Evolutionary conservation across 345 rosid species (phyloP).

Genomic region (Kandelia obovata): DNA sequence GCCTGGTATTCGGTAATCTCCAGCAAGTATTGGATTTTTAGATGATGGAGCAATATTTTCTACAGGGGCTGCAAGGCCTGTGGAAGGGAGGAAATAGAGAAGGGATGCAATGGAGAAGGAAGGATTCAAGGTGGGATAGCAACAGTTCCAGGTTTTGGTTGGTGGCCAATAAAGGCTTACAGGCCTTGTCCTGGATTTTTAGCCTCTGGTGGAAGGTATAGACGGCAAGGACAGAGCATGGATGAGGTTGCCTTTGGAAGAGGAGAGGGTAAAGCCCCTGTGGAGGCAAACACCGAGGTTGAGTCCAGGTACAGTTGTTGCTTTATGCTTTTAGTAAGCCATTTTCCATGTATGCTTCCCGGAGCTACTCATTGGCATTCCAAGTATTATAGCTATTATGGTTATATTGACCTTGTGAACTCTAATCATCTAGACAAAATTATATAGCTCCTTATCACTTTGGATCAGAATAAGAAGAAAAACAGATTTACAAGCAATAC

Average conservation of each 20-base stretch:
- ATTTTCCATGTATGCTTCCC: not conserved
- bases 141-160: slow-evolving; percentile 88
- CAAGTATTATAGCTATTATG: not conserved
- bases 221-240: slow-evolving; percentile 83
- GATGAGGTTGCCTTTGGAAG: slow-evolving; percentile 82
- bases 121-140: slow-evolving; percentile 98
- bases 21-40: not conserved
- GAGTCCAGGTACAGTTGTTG: slow-evolving; percentile 32
- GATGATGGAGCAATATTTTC: not conserved
- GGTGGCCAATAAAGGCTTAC: slow-evolving; percentile 99
- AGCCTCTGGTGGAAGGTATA: slow-evolving; percentile 80
- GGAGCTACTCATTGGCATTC: not conserved
- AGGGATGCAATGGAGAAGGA: slow-evolving; percentile 89
- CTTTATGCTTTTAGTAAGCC: not conserved
- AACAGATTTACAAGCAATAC: too few relatives aligned
- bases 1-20: not conserved
- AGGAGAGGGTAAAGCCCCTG: slow-evolving; percentile 20
- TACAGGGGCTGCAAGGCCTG: slow-evolving; percentile 76
- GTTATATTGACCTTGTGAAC: too few relatives aligned
- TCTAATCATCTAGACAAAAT: too few relatives aligned
- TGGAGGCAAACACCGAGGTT: slow-evolving; percentile 15
- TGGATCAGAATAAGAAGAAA: too few relatives aligned
- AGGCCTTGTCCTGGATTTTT: slow-evolving; percentile 87
- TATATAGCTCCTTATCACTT: too few relatives aligned
- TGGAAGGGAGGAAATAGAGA: slow-evolving; percentile 74